Base-by-base conservation (phyloP, 495 filamentous ascomycete species). In the Hypoxylon fragiforme region DNA sequence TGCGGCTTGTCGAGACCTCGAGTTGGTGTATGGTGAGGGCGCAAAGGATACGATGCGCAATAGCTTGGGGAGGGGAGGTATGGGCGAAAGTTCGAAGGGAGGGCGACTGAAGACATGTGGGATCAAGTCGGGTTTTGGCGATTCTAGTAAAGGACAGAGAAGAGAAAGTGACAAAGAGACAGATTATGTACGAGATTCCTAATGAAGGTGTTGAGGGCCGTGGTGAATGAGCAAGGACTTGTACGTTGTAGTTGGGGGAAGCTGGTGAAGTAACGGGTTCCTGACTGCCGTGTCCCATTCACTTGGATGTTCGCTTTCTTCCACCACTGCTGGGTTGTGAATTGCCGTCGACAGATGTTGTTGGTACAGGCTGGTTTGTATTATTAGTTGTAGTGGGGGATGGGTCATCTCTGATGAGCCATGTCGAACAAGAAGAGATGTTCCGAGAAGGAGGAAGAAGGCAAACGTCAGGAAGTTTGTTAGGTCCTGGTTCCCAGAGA, bases 71-170 rank as follows among this genome's bases (percentile, higher is more conserved):
- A 66, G 18, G 46, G 63, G 26, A 48, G 57, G 42, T 60, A 61
- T 31, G 53, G 57, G 63, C 57, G 60, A 48, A 55, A 57, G 26
- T 35, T 53, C 40, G 55, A 59, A 56, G 60, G 48, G 15, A 51
- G 30, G 50, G 32, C 32, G 54, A 47, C 47, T 44, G 63, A 68
- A 66, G 60, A 68, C 66, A 68, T 68, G 62, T 65, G 65, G 62
- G 48, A 56, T 51, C 39, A 50, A 54, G 36, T 58, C 36, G 54
- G 39, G 19, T 32, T 35, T 28, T 28, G 24, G 24, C 24, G 44
- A 20, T 22, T 49, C 44, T 38, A 12, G 7, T 41, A 38, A 18
- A 50, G 40, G 21, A 43, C 15, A 22, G 39, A 35, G 46, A 16
- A 6, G 20, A 30, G 36, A 0, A 7, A 24, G 19, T 32, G 31